Conservation (phyloP, 441 rosid species). For the Gossypium schwendimanii region DNA sequence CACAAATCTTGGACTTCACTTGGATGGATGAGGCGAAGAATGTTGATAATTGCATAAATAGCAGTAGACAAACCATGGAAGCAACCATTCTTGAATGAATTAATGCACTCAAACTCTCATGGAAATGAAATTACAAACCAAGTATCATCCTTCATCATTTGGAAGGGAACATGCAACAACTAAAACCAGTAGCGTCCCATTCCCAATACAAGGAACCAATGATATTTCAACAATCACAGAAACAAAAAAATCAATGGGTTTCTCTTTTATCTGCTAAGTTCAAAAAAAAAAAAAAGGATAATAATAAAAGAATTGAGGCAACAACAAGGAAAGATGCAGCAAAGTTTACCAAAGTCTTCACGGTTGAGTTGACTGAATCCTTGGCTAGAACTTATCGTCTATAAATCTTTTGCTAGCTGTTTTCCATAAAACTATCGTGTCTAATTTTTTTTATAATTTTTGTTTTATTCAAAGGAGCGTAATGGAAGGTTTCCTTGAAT, state of each 20-base stretch:
- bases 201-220: not conserved
- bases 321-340: not conserved
- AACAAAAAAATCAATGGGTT: not conserved
- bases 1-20: conserved; percentile 46
- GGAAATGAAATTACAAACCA: not conserved
- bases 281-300: too few relatives aligned
- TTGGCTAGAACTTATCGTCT: not conserved
- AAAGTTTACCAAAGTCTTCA: conserved; percentile 10
- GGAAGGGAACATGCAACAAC: not conserved
- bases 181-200: too few relatives aligned
- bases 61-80: conserved; percentile 30
- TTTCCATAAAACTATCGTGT: not conserved
- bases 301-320: too few relatives aligned
- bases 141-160: conserved; percentile 13
- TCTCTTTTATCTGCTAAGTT: not conserved
- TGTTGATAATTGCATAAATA: conserved; percentile 33
- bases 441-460: too few relatives aligned
- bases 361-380: conserved; percentile 7
- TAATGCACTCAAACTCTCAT: conserved; percentile 13
- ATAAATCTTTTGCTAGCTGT: not conserved
- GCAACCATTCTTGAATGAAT: conserved; percentile 26
- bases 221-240: not conserved
- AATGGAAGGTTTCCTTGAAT: too few relatives aligned
- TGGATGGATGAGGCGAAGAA: conserved; percentile 32
- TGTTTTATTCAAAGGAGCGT: too few relatives aligned